phyloP scores from a whole-genome alignment of 768 basidiomycete species.

The Daedaleopsis sinensis region DNA sequence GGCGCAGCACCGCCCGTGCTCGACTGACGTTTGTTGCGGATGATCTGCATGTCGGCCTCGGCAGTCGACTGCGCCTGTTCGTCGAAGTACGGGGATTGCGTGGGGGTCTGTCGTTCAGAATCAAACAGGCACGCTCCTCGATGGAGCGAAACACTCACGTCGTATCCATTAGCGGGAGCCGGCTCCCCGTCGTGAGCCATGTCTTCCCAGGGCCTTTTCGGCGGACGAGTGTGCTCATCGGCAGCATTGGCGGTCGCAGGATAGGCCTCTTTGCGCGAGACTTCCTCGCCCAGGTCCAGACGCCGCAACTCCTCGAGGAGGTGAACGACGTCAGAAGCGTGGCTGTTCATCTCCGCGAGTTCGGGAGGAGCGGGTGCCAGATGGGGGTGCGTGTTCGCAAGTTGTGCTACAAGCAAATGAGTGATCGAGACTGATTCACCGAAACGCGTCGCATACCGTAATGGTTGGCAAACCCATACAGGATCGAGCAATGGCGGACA shows the following conservation, averaged over 20 bases:
- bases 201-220: conserved; percentile 84
- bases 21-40: conserved; percentile 76
- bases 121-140: conserved; percentile 5
- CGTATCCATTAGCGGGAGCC: conserved; percentile 7
- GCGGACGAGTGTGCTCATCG: conserved; percentile 57
- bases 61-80: conserved; percentile 59
- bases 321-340: conserved; percentile 66
- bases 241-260: conserved; percentile 27
- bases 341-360: conserved; percentile 68
- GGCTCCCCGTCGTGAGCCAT: conserved; percentile 50
- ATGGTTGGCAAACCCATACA: conserved; percentile 67
- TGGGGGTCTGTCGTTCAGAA: conserved; percentile 7
- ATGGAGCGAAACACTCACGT: conserved; percentile 9
- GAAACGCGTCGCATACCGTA: conserved; percentile 52
- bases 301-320: conserved; percentile 65
- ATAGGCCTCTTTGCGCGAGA: conserved; percentile 19
- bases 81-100: conserved; percentile 18
- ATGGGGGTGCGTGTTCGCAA: conserved; percentile 48
- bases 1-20: conserved; percentile 55
- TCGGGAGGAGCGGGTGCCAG: conserved; percentile 58
- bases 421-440: neutral
- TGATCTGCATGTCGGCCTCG: conserved; percentile 85
- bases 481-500: conserved; percentile 57
- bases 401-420: conserved; percentile 28
- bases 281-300: conserved; percentile 31